These are phyloP conservation scores for Flammula alnicola DNA, from an alignment of 1,284 basidiomycete species.

Conservation along the genomic window DNA sequence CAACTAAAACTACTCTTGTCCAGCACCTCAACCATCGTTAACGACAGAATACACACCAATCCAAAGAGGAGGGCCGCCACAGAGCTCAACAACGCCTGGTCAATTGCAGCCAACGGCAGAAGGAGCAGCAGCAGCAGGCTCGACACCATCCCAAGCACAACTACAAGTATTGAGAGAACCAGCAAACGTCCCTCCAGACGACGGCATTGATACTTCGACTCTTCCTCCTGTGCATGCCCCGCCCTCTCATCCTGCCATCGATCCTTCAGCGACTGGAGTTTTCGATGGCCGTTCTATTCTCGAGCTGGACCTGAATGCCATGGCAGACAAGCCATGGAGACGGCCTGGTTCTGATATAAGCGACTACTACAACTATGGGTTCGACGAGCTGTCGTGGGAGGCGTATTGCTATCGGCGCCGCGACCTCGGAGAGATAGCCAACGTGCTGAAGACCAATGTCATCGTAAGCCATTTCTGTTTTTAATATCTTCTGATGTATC, in stretches of 20 bases:
- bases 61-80: constrained; percentile 60
- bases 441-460: constrained; percentile 77
- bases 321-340: constrained; percentile 93
- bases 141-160: constrained; percentile 10
- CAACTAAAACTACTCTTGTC: constrained; percentile 10
- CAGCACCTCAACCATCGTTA: constrained; percentile 62
- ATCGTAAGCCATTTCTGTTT: constrained; percentile 54
- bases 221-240: constrained; percentile 71
- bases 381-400: constrained; percentile 96
- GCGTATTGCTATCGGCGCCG: constrained; percentile 88
- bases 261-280: constrained; percentile 67
- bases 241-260: constrained; percentile 76
- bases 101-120: constrained; percentile 23
- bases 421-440: constrained; percentile 80
- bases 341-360: constrained; percentile 91
- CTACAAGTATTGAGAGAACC: constrained; percentile 9
- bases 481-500: constrained; percentile 1
- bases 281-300: constrained; percentile 85
- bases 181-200: constrained; percentile 34
- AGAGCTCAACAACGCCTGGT: constrained; percentile 22
- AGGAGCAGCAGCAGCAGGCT: constrained; percentile 18
- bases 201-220: constrained; percentile 63
- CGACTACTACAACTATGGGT: constrained; percentile 99
- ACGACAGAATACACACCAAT: constrained; percentile 92
- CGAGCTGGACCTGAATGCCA: constrained; percentile 83